phyloP scores from a whole-genome alignment of 331 rosid species.

The Spiraea crenata region DNA sequence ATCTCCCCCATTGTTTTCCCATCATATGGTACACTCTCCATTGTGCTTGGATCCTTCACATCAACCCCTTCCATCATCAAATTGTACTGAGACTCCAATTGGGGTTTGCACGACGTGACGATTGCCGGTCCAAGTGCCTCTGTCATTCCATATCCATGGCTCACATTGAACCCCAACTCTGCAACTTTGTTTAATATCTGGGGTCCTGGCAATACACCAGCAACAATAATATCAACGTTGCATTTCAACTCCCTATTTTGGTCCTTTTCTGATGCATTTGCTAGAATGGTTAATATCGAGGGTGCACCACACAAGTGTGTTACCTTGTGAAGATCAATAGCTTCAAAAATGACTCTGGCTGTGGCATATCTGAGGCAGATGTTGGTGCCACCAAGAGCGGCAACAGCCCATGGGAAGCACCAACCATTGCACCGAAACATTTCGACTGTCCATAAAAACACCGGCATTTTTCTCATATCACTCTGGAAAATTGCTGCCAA shows the following conservation, averaged over 20 bases:
- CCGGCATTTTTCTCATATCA: slow-evolving; percentile 36
- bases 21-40: slow-evolving; percentile 59
- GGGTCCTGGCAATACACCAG: slow-evolving; percentile 58
- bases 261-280: slow-evolving; percentile 20
- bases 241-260: slow-evolving; percentile 21
- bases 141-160: slow-evolving; percentile 89
- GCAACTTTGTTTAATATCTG: slow-evolving; percentile 41
- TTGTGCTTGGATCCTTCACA: slow-evolving; percentile 60
- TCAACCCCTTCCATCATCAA: slow-evolving; percentile 53
- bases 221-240: slow-evolving; percentile 59
- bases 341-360: slow-evolving; percentile 44
- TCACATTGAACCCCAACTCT: slow-evolving; percentile 61
- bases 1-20: slow-evolving; percentile 79
- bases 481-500: slow-evolving; percentile 46
- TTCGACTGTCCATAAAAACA: slow-evolving; percentile 94
- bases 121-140: slow-evolving; percentile 71
- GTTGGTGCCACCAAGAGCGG: slow-evolving; percentile 77
- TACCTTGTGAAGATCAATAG: slow-evolving; percentile 49
- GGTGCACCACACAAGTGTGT: slow-evolving; percentile 80
- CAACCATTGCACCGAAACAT: slow-evolving; percentile 95
- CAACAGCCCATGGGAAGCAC: slow-evolving; percentile 78
- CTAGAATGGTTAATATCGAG: slow-evolving; percentile 50
- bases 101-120: slow-evolving; percentile 51
- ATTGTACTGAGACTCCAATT: slow-evolving; percentile 10
- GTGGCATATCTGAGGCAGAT: slow-evolving; percentile 51